Evolutionary conservation across 176 grass and related monocot species (phyloP).

Genomic region (Themeda triandra): DNA sequence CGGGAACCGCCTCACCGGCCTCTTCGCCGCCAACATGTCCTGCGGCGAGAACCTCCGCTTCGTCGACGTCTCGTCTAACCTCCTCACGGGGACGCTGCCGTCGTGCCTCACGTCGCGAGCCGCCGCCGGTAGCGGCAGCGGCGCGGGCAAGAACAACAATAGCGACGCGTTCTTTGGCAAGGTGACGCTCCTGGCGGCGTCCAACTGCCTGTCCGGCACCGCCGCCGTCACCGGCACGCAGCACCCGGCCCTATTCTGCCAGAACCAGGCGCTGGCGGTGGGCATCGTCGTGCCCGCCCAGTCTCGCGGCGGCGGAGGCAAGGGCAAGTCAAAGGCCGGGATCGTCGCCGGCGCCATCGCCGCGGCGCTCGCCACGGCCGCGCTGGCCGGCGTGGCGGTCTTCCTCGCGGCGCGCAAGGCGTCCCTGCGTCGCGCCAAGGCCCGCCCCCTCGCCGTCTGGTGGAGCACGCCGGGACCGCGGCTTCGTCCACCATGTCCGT

Average conservation of each 20-base stretch:
- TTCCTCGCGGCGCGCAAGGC: conserved; percentile 50
- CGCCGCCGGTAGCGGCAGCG: too few relatives aligned
- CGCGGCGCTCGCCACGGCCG: conserved; percentile 28
- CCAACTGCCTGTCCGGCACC: conserved; percentile 63
- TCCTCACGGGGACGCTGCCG: conserved; percentile 79
- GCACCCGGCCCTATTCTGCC: conserved; percentile 66
- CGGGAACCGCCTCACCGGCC: conserved; percentile 77
- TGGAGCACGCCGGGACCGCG: conserved; percentile 56
- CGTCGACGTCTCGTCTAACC: conserved; percentile 81
- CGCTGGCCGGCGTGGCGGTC: conserved; percentile 23
- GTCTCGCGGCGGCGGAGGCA: neutral
- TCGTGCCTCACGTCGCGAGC: conserved; percentile 38
- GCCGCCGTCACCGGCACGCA: conserved; percentile 34
- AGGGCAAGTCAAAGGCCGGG: conserved; percentile 17
- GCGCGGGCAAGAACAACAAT: too few relatives aligned
- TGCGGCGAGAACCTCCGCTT: conserved; percentile 67
- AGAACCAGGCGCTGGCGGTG: conserved; percentile 93
- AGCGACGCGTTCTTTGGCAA: neutral
- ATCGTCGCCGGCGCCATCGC: conserved; percentile 21
- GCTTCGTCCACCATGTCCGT: conserved; percentile 8
- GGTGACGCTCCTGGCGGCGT: conserved; percentile 33
- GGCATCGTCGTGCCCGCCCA: conserved; percentile 59
- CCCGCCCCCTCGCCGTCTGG: conserved; percentile 50
- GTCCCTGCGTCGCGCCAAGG: conserved; percentile 32
- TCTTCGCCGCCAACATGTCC: conserved; percentile 64